Percentiles rank a stretch among this genome's conserved stretches.
Conservation (phyloP, 371 early-diverging fungal species). For the Circinella minor region DNA sequence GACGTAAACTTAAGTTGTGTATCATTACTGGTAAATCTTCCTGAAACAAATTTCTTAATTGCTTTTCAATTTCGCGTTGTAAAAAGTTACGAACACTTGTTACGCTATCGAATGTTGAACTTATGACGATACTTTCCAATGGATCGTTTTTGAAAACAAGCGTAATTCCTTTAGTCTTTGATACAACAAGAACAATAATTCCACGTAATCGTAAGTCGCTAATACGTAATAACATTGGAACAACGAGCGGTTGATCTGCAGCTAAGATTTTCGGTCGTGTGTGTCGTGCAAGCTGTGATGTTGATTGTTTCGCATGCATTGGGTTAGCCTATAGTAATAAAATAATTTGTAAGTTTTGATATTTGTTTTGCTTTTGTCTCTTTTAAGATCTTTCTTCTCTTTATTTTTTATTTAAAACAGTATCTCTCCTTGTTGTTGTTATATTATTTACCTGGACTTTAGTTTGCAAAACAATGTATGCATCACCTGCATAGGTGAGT, state of each 20-base stretch:
- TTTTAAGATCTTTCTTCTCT: neutral
- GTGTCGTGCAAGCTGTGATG: slow-evolving; percentile 60
- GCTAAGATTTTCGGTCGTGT: slow-evolving; percentile 78
- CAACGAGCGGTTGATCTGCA: slow-evolving; percentile 93
- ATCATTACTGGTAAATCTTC: slow-evolving; percentile 94
- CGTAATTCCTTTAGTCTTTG: slow-evolving; percentile 90
- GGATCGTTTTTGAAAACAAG: slow-evolving; percentile 97
- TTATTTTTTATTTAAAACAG: too few relatives aligned
- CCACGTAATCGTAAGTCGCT: slow-evolving; percentile 88
- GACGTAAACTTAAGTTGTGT: slow-evolving; percentile 79
- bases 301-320: slow-evolving; percentile 54
- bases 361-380: neutral
- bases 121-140: slow-evolving; percentile 88
- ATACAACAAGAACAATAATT: slow-evolving; percentile 91
- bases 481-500: slow-evolving; percentile 92
- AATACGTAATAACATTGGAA: slow-evolving; percentile 94
- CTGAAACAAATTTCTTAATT: slow-evolving; percentile 83
- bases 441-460: slow-evolving; percentile 83
- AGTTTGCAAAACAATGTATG: slow-evolving; percentile 89
- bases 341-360: neutral
- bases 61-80: slow-evolving; percentile 55
- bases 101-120: slow-evolving; percentile 93
- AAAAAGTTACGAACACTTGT: slow-evolving; percentile 85
- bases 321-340: slow-evolving; percentile 71
- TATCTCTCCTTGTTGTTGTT: neutral